Percentiles rank a stretch among this genome's conserved stretches.
Evolutionary conservation across 768 basidiomycete genomes (phyloP).

Genomic region (Podaxis mareebaensis): DNA sequence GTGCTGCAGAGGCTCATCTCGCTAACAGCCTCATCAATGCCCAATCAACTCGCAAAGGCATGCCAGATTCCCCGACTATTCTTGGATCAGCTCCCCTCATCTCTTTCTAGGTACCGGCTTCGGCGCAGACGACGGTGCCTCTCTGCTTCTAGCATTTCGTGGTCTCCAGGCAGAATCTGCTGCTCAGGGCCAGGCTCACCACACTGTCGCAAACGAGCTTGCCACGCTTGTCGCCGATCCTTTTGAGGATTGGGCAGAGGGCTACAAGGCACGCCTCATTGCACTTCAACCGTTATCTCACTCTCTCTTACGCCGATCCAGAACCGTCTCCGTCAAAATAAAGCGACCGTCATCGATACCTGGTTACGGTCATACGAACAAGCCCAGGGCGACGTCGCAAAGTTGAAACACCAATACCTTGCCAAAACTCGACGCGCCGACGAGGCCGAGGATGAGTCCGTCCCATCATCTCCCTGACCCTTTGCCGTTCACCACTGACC

Average conservation of each 20-base stretch:
- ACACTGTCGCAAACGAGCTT: constrained; percentile 71
- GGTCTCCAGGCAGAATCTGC: constrained; percentile 75
- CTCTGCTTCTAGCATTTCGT: constrained; percentile 75
- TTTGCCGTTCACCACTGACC: constrained; percentile 16
- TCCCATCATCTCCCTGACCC: constrained; percentile 25
- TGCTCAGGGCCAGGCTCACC: constrained; percentile 75
- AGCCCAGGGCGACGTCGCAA: constrained; percentile 63
- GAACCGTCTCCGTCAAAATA: constrained; percentile 65
- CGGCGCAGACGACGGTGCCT: constrained; percentile 80
- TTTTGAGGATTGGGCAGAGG: constrained; percentile 77
- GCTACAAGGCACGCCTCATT: constrained; percentile 56
- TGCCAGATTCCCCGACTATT: too few species aligned
- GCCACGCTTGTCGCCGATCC: constrained; percentile 75
- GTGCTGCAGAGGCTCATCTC: constrained; percentile 64
- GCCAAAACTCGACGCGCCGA: constrained; percentile 82
- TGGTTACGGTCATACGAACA: constrained; percentile 75
- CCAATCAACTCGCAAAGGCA: constrained; percentile 50
- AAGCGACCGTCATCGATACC: constrained; percentile 57
- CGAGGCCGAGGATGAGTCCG: constrained; percentile 93
- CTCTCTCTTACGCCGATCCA: constrained; percentile 26
- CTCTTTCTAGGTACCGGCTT: constrained; percentile 58
- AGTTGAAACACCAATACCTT: constrained; percentile 77
- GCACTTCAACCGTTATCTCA: constrained; percentile 16
- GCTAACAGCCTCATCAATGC: constrained; percentile 59
- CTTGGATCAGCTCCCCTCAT: neutral